phyloP scores from a whole-genome alignment of 495 filamentous ascomycete species.

The Daldinia concentrica region DNA sequence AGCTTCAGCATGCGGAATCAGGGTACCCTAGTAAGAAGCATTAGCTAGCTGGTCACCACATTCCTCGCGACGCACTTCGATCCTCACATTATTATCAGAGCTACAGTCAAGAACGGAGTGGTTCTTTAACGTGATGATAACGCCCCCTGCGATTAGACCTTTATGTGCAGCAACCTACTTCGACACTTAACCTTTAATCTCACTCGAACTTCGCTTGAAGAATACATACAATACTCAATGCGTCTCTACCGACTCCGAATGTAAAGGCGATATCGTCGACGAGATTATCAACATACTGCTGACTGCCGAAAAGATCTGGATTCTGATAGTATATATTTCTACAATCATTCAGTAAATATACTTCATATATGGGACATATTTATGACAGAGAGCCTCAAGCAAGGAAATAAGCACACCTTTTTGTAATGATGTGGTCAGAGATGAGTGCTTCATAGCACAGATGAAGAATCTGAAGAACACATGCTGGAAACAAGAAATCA shows the following conservation, averaged over 20 bases:
- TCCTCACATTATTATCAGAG: conserved; percentile 43
- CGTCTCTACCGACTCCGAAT: conserved; percentile 66
- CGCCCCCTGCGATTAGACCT: conserved; percentile 50
- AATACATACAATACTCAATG: conserved; percentile 70
- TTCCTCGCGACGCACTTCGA: no score
- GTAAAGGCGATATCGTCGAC: conserved; percentile 89
- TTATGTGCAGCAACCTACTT: conserved; percentile 72
- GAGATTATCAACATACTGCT: conserved; percentile 76
- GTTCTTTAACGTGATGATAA: conserved; percentile 38
- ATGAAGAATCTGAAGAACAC: conserved; percentile 72
- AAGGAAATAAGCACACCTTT: conserved; percentile 64
- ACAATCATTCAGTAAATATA: conserved; percentile 1
- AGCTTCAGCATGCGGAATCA: conserved; percentile 70
- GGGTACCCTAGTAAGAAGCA: conserved; percentile 60
- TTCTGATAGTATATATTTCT: conserved; percentile 95
- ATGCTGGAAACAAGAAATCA: conserved; percentile 41
- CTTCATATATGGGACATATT: neutral
- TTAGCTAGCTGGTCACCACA: conserved; percentile 2
- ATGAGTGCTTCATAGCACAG: conserved; percentile 74
- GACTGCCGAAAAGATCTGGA: conserved; percentile 78
- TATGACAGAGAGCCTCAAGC: neutral
- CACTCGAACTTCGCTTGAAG: neutral
- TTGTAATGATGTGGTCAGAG: conserved; percentile 71
- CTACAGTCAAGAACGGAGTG: conserved; percentile 46
- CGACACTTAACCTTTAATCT: conserved; percentile 5